Base-by-base conservation (phyloP, 2,329 filamentous ascomycete genomes). In the Elsinoe fawcettii region DNA sequence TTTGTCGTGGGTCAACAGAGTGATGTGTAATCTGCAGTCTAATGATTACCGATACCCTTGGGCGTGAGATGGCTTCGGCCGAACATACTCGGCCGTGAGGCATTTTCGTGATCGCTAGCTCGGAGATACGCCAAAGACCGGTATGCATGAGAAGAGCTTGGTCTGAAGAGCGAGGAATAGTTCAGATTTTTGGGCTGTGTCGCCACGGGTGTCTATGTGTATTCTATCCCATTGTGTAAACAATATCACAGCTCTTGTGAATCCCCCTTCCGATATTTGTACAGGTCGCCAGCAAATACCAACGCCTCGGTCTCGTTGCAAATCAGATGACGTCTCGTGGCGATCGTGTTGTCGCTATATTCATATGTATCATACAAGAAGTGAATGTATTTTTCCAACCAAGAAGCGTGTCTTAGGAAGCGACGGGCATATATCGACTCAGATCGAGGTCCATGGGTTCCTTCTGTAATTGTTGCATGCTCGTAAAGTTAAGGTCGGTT, bases 381-480 rank as follows among this genome's bases (percentile, higher is more conserved):
- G 30, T 20, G 16, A 53, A 53, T 2, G 32, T 22, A 12, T 36
- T 53, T 2, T 32, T 23, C 6, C 32, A 16, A 22, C 8, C 16
- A 5, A 37, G 8, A 6, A 20, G 11, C 4, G 14, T 16, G 9
- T n/a, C 22, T 60, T 46, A 65, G 11, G 61, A 62, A 56, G 56
- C 58, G 14, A 66, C 65, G 34, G 63, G 61, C 16, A 68, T 62
- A 59, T 62, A 69, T 51, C 64, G 62, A 54, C 57, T 65, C 59
- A 69, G 66, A 22, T 69, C 66, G 27, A 66, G 36, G 30, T 69
- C 66, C 60, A 66, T 61, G 30, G 54, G 54, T 22, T 67, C 56
- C 55, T 60, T 60, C 57, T 56, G 36, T 36, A 57, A 51, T n/a
- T 60, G 58, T 32, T 55, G 54, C 8, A 41, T 44, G 37, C 43